Evolutionary conservation across 2,329 filamentous ascomycete species (phyloP), one percentile per base, ranked within the genome.

Genomic region (Chrysosporium keratinophilum): DNA sequence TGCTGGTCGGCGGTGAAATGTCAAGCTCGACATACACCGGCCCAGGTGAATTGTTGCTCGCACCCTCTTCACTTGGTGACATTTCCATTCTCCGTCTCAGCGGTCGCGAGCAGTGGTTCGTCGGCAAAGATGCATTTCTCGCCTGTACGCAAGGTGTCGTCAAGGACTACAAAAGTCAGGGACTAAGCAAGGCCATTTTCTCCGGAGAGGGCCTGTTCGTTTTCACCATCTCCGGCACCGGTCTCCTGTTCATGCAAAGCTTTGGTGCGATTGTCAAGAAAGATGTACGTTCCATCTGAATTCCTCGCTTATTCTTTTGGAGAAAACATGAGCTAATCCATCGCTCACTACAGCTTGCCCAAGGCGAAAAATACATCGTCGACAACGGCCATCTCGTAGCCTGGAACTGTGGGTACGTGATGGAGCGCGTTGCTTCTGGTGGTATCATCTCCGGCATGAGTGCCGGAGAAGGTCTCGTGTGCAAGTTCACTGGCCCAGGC

Each of bases 251-350:
- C 88, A 77, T 96, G 45, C 87, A 88, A 7, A 95, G 88, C 64
- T 93, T 98, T 63, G 93, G 93, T 5, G 93, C 93, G 5, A 95
- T 98, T 57, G 88, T 97, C 58, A 80, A 86, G 64, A 97, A 97
- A 73, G 89, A 96, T 67, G 87, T 94, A 67, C 75, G 85, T 55
- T 54, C 41, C 47, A 28, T 41, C 9, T 45, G 45, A 49, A 1
- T 34, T 3, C 28, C 10, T 33, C 45, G 40, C 33, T 19, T 34
- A 20, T 41, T 50, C 23, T 40, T 45, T 19, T 33, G 40, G 4
- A 15, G 20, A 12, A 15, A n/a, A 33, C 12, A n/a, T 11, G 33
- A 14, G 9, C 44, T 47, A 47, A 47, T 10, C 3, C 19, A 40
- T 35, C 11, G 20, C 34, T 35, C 20, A n/a, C 45, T 40, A 44